phyloP scores from a whole-genome alignment of 345 rosid genomes.

The Dovyalis caffra region DNA sequence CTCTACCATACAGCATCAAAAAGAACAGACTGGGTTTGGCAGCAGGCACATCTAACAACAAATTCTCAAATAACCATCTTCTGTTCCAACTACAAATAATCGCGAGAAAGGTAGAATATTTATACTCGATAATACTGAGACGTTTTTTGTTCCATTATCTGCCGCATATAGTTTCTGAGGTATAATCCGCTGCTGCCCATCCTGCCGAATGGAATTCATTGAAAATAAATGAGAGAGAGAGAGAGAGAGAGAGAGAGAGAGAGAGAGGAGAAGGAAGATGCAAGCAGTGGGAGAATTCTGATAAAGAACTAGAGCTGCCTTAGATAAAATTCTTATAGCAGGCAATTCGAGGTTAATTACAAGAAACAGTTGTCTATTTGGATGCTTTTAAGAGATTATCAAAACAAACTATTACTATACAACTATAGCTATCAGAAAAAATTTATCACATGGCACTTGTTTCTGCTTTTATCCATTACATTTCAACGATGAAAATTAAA shows the following conservation, averaged over 20 bases:
- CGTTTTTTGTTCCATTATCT: slow-evolving; percentile 52
- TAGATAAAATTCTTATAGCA: too few species aligned
- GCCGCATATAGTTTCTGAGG: slow-evolving; percentile 69
- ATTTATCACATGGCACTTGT: too few species aligned
- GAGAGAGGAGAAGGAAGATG: too few species aligned
- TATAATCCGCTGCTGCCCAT: slow-evolving; percentile 50
- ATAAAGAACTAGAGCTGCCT: too few species aligned
- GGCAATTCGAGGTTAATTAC: neutral
- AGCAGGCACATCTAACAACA: slow-evolving; percentile 47
- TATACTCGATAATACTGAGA: slow-evolving; percentile 72
- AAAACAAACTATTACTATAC: too few species aligned
- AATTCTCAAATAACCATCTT: slow-evolving; percentile 76
- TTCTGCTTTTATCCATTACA: too few species aligned
- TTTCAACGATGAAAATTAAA: too few species aligned
- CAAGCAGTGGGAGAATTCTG: too few species aligned
- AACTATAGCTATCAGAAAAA: too few species aligned
- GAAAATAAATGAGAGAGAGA: neutral
- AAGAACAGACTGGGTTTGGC: neutral
- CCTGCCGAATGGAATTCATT: slow-evolving; percentile 39
- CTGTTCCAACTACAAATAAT: slow-evolving; percentile 80
- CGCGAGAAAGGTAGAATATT: slow-evolving; percentile 71
- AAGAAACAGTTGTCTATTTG: neutral
- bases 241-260: neutral
- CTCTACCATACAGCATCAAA: neutral
- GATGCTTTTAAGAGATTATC: too few species aligned